Evolutionary conservation across 2,329 filamentous ascomycete genomes (phyloP).

Genomic region (Colletotrichum endophyticum): DNA sequence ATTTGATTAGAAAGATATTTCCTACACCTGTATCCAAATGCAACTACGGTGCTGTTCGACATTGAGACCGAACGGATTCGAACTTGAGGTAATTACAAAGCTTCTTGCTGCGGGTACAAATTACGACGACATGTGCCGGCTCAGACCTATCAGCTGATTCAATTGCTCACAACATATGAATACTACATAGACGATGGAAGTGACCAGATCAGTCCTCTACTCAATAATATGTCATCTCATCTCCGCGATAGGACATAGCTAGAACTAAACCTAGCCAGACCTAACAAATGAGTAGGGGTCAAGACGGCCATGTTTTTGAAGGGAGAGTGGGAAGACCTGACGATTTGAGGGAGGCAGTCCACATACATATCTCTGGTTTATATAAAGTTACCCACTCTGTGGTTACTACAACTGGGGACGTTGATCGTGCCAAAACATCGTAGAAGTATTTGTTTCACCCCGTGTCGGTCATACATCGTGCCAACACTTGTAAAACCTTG

Average conservation of each 20-base stretch:
- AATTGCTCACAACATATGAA: background rate
- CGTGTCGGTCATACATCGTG: background rate
- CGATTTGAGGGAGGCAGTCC: background rate
- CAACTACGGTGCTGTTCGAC: fast-evolving
- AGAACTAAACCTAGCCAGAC: background rate
- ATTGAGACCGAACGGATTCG: background rate
- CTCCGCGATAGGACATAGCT: background rate
- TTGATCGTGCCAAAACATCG: background rate
- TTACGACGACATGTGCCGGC: background rate
- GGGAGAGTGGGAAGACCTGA: background rate
- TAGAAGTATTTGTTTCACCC: background rate
- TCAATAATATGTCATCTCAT: background rate
- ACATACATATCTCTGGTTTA: background rate
- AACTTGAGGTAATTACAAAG: background rate
- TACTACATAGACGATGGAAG: too few relatives aligned
- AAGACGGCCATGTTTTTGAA: background rate
- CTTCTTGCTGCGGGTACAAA: background rate
- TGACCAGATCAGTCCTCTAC: too few relatives aligned
- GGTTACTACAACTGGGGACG: background rate
- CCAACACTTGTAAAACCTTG: fast-evolving
- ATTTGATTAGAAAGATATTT: background rate
- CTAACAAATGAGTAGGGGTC: background rate
- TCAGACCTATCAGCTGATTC: background rate
- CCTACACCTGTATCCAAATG: fast-evolving
- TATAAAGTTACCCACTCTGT: background rate